These are phyloP conservation scores for Sporobolus alterniflorus DNA, from an alignment of 202 grass and related monocot genomes.

Conservation along the genomic window DNA sequence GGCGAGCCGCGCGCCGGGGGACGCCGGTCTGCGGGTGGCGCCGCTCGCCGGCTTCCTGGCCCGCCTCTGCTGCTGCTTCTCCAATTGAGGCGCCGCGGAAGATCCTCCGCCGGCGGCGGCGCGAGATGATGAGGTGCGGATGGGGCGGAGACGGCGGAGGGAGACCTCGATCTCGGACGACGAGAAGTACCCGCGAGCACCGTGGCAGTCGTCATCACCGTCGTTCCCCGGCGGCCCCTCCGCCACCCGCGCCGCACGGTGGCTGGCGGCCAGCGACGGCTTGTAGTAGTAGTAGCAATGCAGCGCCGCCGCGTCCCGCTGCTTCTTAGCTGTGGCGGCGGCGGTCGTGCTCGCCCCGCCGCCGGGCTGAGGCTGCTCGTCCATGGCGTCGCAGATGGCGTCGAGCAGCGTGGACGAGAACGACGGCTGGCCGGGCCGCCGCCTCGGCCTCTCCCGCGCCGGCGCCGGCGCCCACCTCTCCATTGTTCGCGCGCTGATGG, in stretches of 20 bases:
- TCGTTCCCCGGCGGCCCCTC: constrained; percentile 24
- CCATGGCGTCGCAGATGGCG: constrained; percentile 87
- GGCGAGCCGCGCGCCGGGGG: constrained; percentile 73
- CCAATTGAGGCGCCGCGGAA: not conserved
- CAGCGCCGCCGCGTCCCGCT: constrained; percentile 22
- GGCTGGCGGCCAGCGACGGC: constrained; percentile 35
- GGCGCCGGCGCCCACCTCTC: constrained; percentile 53
- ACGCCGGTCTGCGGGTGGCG: constrained; percentile 54
- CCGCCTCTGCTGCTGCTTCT: constrained; percentile 24
- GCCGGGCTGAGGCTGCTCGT: constrained; percentile 49
- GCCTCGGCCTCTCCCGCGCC: constrained; percentile 27
- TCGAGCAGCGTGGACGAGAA: constrained; percentile 96
- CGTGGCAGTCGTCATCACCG: constrained; percentile 56
- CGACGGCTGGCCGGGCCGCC: constrained; percentile 57
- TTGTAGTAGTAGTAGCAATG: constrained; percentile 46
- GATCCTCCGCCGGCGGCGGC: not conserved
- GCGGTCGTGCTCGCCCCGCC: not conserved
- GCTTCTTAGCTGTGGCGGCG: not conserved
- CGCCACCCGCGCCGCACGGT: constrained; percentile 6
- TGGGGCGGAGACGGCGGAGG: constrained; percentile 60
- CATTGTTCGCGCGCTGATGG: constrained; percentile 29
- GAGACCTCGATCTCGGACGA: constrained; percentile 76
- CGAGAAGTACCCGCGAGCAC: constrained; percentile 76
- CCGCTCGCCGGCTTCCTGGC: constrained; percentile 41
- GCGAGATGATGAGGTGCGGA: constrained; percentile 42